Conservation (phyloP, 2,329 filamentous ascomycete genomes). For the Decorospora gaudefroyi region DNA sequence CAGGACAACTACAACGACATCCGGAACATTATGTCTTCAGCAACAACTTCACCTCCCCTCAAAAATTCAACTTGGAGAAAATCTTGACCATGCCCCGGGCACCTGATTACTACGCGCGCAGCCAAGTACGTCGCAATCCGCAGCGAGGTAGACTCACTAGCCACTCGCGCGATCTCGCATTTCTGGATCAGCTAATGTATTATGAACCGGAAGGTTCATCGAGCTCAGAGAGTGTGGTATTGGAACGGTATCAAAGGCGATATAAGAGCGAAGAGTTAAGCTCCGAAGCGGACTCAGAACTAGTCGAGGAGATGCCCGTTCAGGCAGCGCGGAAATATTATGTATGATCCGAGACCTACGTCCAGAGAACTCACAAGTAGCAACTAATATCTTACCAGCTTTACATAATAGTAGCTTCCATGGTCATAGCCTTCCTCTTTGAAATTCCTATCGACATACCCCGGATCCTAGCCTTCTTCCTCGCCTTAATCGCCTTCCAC, state of each 20-base stretch:
- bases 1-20: not conserved
- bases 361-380: not conserved
- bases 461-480: no score
- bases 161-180: not conserved
- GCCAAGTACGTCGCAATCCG: not conserved
- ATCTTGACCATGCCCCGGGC: not conserved
- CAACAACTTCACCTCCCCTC: not conserved
- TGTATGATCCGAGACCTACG: not conserved
- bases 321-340: no score
- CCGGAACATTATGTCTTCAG: not conserved
- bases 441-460: conserved; percentile 1
- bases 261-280: not conserved
- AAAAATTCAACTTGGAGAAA: not conserved
- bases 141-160: not conserved
- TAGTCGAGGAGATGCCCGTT: no score
- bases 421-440: not conserved
- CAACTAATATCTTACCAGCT: not conserved
- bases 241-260: not conserved
- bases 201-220: not conserved
- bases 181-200: not conserved
- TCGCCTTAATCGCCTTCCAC: no score
- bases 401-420: not conserved
- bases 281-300: not conserved
- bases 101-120: not conserved
- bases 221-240: not conserved